Base-by-base conservation (phyloP, 2,329 filamentous ascomycete genomes). In the Knoxdaviesia proteae region DNA sequence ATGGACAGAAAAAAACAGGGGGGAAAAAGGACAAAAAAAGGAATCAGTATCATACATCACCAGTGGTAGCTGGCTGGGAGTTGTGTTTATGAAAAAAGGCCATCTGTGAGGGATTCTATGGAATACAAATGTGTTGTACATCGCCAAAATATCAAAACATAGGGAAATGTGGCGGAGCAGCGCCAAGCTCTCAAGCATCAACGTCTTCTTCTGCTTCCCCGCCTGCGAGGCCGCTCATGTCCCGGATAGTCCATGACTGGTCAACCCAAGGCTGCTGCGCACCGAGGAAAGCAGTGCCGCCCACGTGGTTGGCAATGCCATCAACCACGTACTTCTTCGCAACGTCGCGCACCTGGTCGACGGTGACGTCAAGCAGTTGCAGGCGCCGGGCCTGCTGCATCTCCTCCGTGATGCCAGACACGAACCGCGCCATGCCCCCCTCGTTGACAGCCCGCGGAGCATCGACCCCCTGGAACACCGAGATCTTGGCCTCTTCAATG, bases 401-500 rank as follows among this genome's bases (percentile, higher is more conserved):
- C 52, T 84, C 80, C 46, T 90, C 74, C 1, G 81, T 84, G 34
- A 98, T 70, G 8, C 86, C 86, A 32, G 77, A 81, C 53, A 94
- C 64, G 60, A 98, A 98, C 43, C 77, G 69, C 38, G 73, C 70
- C 75, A 93, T 82, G 34, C 88, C 90, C 57, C 96, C 88, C 41
- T 81, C 69, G 56, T 81, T 90, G 29, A 96, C 84, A 36, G 82
- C 80, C 51, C 79, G 71, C 1, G 90, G 90, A 7, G 88, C 88
- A 58, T 98, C 90, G 7, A 94, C 73, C 34, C 73, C 68, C 59
- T 98, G 87, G 67, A 98, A 98, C 8, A 94, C 80, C 32, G 82
- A 84, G 36, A 98, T 74, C 62, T 98, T 98, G 48, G 90, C 90
- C 58, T 98, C 90, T 54, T 96, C 88, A 2, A 98, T 67, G 55